Evolutionary conservation across 139 green algal genomes (phyloP), one percentile per base, ranked within the genome.

Genomic region (Tetraselmis chui): DNA sequence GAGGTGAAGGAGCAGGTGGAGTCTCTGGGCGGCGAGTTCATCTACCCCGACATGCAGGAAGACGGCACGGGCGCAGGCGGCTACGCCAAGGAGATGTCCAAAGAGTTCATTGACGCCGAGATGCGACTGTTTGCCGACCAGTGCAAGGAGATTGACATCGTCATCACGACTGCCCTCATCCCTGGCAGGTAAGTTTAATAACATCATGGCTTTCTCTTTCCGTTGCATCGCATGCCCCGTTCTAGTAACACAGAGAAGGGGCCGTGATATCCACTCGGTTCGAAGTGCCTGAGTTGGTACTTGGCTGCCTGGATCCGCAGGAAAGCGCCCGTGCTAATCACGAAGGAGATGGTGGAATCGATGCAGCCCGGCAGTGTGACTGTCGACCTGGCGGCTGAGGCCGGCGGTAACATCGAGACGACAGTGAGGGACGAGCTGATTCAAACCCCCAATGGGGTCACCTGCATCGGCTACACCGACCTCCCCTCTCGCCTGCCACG

Each of bases 351-450:
- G 86, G 87, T 97, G 30, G 93, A 96, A 82, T 85, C 30, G 80
- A 97, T 97, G 94, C 92, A 94, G 86, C 90, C 91, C 0, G 90
- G 91, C 76, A 90, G 83, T 27, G 92, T 97, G 80, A 88, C 93
- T 2, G 94, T 98, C 45, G 95, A 98, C 85, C 88, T 98, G 80
- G 95, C 95, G 0, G 90, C 95, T 0, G 93, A 97, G 86, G 80
- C 88, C 1, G 95, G 93, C 18, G 92, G 92, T 76, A 96, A 96
- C 85, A 59, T 91, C 2, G 88, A 92, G 85, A 89, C 84, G 45
- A 95, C 92, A 0, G 82, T 88, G 29, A 84, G 86, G 0, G 88
- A 83, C 24, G 59, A 93, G 77, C 85, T 89, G 31, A 83, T 90
- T n/a, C 18, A 83, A 5, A 76, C 76, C 29, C 59, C 75, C 75